Evolutionary conservation across 306 rosid genomes (phyloP).

Genomic region (Trifolium dubium): DNA sequence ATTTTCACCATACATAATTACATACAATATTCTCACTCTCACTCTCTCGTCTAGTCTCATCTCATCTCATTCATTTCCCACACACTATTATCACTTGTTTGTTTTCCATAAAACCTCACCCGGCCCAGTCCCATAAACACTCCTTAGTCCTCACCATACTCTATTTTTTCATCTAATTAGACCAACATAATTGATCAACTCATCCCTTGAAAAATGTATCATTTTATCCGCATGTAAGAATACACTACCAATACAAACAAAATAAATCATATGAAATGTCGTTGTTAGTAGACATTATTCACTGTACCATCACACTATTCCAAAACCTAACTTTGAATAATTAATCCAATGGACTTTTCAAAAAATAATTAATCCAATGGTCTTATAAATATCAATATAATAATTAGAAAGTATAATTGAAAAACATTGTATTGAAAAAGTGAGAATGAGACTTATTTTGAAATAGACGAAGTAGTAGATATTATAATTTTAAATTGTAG

Average conservation of each 20-base stretch:
- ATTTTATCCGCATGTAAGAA: not conserved
- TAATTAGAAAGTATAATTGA: too few relatives aligned
- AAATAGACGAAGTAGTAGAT: too few relatives aligned
- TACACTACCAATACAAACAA: too few relatives aligned
- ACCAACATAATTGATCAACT: constrained; percentile 17
- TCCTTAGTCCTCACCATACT: constrained; percentile 4
- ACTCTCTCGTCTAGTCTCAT: not conserved
- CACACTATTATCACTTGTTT: constrained; percentile 33
- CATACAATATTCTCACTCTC: constrained; percentile 19
- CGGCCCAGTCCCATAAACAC: not conserved
- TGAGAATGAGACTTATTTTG: too few relatives aligned
- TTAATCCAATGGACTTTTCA: too few relatives aligned
- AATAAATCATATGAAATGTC: not conserved
- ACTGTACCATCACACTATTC: too few relatives aligned
- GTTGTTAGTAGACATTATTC: too few relatives aligned
- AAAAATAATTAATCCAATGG: too few relatives aligned
- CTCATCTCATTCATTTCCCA: not conserved
- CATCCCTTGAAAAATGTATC: constrained; percentile 14
- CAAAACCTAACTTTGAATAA: too few relatives aligned
- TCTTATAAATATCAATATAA: too few relatives aligned
- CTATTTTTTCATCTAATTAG: not conserved
- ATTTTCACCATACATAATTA: constrained; percentile 42
- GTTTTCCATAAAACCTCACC: constrained; percentile 47
- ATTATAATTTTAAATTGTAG: too few relatives aligned
- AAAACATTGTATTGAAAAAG: too few relatives aligned